Conservation (phyloP, 2,329 filamentous ascomycete genomes). For the Pseudogymnoascus sp. region DNA sequence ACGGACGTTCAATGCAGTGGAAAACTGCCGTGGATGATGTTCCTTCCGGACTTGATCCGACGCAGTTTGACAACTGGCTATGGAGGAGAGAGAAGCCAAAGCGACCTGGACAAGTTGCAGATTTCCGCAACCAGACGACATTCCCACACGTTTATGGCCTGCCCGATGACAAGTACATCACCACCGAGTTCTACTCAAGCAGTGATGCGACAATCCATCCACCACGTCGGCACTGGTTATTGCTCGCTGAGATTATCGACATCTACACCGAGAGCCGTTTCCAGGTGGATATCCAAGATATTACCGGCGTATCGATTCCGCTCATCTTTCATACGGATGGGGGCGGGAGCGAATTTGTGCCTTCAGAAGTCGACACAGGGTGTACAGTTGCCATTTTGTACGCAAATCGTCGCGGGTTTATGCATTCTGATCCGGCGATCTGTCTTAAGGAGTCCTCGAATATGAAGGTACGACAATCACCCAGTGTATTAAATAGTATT, state of each 20-base stretch:
- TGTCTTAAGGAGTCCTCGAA: constrained; percentile 16
- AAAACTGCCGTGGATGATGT: constrained; percentile 17
- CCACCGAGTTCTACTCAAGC: constrained; percentile 15
- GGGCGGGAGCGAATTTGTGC: constrained; percentile 22
- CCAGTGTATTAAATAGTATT: neutral
- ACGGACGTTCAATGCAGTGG: constrained; percentile 14
- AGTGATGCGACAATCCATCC: constrained; percentile 10
- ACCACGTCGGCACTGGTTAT: constrained; percentile 19
- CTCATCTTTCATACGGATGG: constrained; percentile 26
- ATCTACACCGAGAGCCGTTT: constrained; percentile 18
- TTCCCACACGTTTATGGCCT: constrained; percentile 20
- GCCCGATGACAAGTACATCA: constrained; percentile 14
- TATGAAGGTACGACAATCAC: constrained; percentile 18
- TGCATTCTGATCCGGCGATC: constrained; percentile 13
- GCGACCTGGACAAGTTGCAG: constrained; percentile 9
- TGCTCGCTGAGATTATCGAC: constrained; percentile 20
- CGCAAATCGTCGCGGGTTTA: constrained; percentile 15
- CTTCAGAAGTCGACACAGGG: constrained; percentile 14
- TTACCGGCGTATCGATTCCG: constrained; percentile 21
- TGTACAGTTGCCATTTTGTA: constrained; percentile 21
- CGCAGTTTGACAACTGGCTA: constrained; percentile 21
- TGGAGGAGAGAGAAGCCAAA: constrained; percentile 19
- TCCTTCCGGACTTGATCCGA: constrained; percentile 11
- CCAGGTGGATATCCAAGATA: constrained; percentile 24
- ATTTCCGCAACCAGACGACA: constrained; percentile 18